Percentiles rank a stretch among this genome's conserved stretches.
phyloP scores from a whole-genome alignment of 2,329 filamentous ascomycete genomes.

The Calonectria naviculata region DNA sequence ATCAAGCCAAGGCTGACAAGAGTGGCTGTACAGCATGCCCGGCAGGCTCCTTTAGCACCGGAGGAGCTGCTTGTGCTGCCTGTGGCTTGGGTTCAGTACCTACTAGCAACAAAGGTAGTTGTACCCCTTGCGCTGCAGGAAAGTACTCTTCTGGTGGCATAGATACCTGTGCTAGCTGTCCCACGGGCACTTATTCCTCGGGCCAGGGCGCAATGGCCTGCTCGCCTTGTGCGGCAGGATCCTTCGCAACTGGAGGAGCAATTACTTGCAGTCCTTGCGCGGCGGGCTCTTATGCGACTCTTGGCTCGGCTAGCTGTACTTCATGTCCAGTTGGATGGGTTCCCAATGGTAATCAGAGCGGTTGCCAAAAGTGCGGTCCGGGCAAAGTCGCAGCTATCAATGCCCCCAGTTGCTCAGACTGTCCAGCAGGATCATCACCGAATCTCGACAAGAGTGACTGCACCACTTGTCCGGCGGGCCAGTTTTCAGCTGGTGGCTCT shows the following conservation, averaged over 20 bases:
- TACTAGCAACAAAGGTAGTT: no score
- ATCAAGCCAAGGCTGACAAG: not conserved
- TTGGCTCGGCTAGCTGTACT: not conserved
- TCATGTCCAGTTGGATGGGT: not conserved
- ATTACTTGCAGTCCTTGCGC: not conserved
- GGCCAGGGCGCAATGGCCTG: no score
- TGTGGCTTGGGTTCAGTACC: no score
- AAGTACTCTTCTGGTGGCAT: no score
- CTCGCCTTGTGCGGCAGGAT: not conserved
- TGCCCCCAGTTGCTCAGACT: not conserved
- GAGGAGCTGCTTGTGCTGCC: no score
- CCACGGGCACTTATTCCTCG: no score
- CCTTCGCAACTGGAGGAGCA: not conserved
- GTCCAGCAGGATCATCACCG: not conserved
- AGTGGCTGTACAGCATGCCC: not conserved
- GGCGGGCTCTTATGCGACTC: not conserved
- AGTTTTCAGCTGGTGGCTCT: not conserved
- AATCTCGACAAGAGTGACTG: not conserved
- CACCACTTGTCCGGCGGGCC: not conserved
- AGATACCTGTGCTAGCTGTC: no score
- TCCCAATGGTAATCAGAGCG: not conserved
- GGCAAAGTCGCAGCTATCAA: not conserved
- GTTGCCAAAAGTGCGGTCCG: not conserved
- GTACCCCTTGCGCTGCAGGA: no score
- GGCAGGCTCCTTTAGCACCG: not conserved